These are phyloP conservation scores for Misopates orontium DNA, from an alignment of 257 asterid genomes.

Conservation along the genomic window DNA sequence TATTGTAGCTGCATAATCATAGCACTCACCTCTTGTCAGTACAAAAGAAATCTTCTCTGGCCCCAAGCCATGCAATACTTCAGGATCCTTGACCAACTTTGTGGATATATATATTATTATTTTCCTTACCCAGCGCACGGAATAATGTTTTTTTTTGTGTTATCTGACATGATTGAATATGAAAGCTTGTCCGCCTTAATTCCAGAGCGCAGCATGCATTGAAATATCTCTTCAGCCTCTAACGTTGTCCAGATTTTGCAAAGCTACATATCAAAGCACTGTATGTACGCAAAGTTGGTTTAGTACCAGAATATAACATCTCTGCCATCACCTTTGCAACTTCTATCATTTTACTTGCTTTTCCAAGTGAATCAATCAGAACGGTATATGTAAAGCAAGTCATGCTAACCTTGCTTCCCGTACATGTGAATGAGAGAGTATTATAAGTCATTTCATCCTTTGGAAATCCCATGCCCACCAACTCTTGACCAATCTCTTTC, in stretches of 20 bases:
- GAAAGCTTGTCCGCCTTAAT: conserved; percentile 85
- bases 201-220: conserved; percentile 81
- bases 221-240: conserved; percentile 71
- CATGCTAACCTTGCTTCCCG: too few species aligned
- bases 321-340: conserved; percentile 86
- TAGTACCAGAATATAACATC: conserved; percentile 72
- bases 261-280: conserved; percentile 94
- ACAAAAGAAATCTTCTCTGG: conserved; percentile 62
- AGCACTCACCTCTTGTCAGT: conserved; percentile 68
- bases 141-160: conserved; percentile 44
- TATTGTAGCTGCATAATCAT: too few species aligned
- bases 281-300: conserved; percentile 83
- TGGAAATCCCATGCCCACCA: conserved; percentile 76
- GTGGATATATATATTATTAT: conserved; percentile 43
- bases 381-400: too few species aligned
- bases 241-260: conserved; percentile 70
- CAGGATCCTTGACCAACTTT: conserved; percentile 69
- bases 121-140: conserved; percentile 55
- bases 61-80: conserved; percentile 57
- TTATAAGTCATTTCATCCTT: conserved; percentile 96
- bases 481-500: conserved; percentile 64
- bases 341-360: too few species aligned
- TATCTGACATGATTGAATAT: conserved; percentile 77
- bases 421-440: conserved; percentile 77
- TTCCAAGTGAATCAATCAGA: too few species aligned